Evolutionary conservation across 306 rosid species (phyloP).

Genomic region (Begonia loranthoides): DNA sequence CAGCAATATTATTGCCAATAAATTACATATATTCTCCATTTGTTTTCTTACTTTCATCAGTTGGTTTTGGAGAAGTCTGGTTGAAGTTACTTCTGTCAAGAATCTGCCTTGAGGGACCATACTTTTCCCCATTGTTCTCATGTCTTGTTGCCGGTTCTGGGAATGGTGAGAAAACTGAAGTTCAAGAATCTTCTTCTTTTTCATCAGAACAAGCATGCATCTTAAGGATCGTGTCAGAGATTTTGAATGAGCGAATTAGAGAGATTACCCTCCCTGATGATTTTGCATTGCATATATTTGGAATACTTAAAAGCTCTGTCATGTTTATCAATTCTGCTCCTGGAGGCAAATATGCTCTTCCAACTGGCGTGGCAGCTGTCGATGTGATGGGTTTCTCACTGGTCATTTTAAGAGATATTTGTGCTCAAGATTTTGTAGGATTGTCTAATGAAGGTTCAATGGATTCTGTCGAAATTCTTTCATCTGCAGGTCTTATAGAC

Average conservation of each 20-base stretch:
- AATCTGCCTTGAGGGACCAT: constrained; percentile 39
- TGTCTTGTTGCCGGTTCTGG: constrained; percentile 8
- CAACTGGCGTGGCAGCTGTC: constrained; percentile 31
- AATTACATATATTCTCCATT: background rate
- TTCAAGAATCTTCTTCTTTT: constrained; percentile 11
- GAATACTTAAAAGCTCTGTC: constrained; percentile 42
- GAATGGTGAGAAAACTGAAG: constrained; percentile 15
- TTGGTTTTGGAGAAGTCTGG: constrained; percentile 65
- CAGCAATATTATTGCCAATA: too few relatives aligned
- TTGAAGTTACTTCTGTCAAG: constrained; percentile 51
- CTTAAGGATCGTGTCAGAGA: constrained; percentile 31
- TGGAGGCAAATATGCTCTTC: constrained; percentile 39
- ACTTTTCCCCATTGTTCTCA: constrained; percentile 27
- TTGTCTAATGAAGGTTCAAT: constrained; percentile 14
- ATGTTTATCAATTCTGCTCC: constrained; percentile 16
- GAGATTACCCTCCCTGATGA: constrained; percentile 26
- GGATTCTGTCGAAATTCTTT: constrained; percentile 31
- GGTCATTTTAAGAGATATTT: constrained; percentile 55
- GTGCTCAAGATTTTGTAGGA: constrained; percentile 30
- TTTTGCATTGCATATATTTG: constrained; percentile 33
- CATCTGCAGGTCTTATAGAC: constrained; percentile 40
- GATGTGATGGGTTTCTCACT: constrained; percentile 69
- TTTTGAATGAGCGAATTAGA: constrained; percentile 28
- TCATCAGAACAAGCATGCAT: constrained; percentile 42
- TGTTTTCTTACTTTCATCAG: constrained; percentile 17